phyloP scores from a whole-genome alignment of 164 flowering plant species.

The Chloranthus sessilifolius region DNA sequence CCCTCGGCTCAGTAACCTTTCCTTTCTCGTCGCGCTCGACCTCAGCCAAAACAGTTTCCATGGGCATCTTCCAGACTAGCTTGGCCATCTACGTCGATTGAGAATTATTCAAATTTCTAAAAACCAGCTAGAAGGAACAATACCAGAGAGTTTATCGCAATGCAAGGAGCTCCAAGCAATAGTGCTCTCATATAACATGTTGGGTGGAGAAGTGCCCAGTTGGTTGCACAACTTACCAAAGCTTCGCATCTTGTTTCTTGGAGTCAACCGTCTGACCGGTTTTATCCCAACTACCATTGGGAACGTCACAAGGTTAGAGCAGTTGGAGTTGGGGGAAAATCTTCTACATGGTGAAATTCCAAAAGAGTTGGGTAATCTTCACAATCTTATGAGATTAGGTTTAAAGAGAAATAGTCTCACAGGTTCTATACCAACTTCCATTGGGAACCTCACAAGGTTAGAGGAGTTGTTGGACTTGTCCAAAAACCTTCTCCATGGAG shows the following conservation, averaged over 20 bases:
- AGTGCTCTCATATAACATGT: too few relatives aligned
- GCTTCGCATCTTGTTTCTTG: too few relatives aligned
- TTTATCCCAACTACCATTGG: background rate
- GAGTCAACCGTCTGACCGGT: too few relatives aligned
- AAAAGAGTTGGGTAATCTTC: background rate
- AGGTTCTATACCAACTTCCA: slow-evolving; percentile 1
- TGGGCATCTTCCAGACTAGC: slow-evolving; percentile 24
- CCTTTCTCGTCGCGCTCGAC: slow-evolving; percentile 17
- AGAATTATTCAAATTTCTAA: background rate
- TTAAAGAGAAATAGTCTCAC: background rate
- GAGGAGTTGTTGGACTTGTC: slow-evolving; percentile 3
- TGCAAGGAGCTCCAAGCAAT: slow-evolving; percentile 5
- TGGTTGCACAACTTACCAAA: too few relatives aligned
- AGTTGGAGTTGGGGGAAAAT: background rate
- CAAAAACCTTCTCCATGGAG: slow-evolving; percentile 3
- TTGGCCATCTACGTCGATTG: slow-evolving; percentile 12
- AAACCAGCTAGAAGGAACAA: slow-evolving; percentile 9
- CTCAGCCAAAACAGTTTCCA: slow-evolving; percentile 17
- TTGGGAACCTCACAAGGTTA: background rate
- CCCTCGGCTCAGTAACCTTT: slow-evolving; percentile 31
- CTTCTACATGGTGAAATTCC: slow-evolving; percentile 1
- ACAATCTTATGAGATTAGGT: background rate
- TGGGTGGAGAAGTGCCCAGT: too few relatives aligned
- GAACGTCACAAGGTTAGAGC: background rate
- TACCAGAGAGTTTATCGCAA: slow-evolving; percentile 1